Conservation (phyloP, 169 alveolate species). For the Babesia ovata region DNA sequence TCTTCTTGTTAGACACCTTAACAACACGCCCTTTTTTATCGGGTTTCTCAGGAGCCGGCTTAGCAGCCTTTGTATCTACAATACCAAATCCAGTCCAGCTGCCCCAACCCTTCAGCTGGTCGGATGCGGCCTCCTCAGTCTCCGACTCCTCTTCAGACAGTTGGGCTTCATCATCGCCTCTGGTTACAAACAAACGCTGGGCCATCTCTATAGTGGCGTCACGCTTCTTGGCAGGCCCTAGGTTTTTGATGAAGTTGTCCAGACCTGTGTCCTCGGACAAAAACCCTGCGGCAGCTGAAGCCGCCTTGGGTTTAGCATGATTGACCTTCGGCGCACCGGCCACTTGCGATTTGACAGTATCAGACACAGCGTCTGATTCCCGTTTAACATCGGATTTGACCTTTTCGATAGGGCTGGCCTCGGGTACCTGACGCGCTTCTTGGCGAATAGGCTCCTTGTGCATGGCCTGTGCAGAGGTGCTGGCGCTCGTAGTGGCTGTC, state of each 20-base stretch:
- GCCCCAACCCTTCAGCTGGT: constrained; percentile 63
- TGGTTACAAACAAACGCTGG: constrained; percentile 46
- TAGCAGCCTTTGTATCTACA: background rate
- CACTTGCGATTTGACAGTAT: too few species aligned
- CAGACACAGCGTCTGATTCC: background rate
- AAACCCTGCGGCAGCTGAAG: background rate
- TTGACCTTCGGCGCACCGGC: too few species aligned
- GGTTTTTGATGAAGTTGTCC: constrained; percentile 39
- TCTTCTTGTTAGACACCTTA: constrained; percentile 55
- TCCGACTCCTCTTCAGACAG: constrained; percentile 51
- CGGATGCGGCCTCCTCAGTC: constrained; percentile 5
- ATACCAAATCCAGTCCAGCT: constrained; percentile 67
- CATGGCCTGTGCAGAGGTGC: too few species aligned
- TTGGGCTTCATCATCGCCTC: constrained; percentile 53
- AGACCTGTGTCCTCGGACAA: constrained; percentile 33
- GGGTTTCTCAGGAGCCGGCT: background rate
- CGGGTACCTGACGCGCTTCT: background rate
- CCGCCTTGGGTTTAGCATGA: too few species aligned
- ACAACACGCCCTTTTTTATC: constrained; percentile 13
- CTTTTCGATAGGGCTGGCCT: background rate
- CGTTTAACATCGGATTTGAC: background rate
- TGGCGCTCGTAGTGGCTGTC: background rate
- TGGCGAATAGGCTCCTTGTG: background rate
- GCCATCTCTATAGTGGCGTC: constrained; percentile 30
- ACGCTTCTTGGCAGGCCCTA: constrained; percentile 27